Evolutionary conservation across 495 filamentous ascomycete genomes (phyloP), one percentile per base, ranked within the genome.

Genomic region (Xylaria intraflava): DNA sequence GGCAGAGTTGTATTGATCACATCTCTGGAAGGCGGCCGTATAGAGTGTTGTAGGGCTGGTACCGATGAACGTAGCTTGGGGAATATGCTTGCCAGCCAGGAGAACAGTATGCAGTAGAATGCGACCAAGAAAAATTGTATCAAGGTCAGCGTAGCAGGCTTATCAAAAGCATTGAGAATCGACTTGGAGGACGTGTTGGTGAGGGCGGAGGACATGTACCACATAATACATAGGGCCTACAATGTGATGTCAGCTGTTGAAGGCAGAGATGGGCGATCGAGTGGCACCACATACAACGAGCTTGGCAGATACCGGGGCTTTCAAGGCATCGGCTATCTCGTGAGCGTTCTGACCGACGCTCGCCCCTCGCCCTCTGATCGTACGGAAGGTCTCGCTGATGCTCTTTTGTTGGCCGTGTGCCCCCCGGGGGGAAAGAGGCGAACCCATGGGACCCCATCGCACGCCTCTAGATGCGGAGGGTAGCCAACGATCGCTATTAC

Each of bases 101-200:
- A 85, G 51, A 88, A 80, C 46, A 88, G 64, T 51, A 96, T 58
- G 66, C 94, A 99, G 83, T 89, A 95, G 43, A 83, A 78, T 16
- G 89, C 87, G 12, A 97, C 93, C 62, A 96, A 91, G 36, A 80
- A 87, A 70, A 99, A 99, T 78, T 99, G 93, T 59, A 97, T 78
- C 41, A 96, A 74, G 6, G 93, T 99, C 62, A 99, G 78, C 22
- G 93, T 99, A 19, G 95, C 85, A 10, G 93, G 94, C 67, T 87
- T 89, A 29, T 88, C 84, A 55, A 97, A 90, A 30, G 90, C 86
- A 60, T 90, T 97, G 52, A 99, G 79, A 64, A 99, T 97, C 9
- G 91, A 85, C 72, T 97, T 97, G 33, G 93, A 97, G 49, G 94
- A 96, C 0, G 90, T 96, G 69, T 97, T 99, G 53, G 93, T 95